Conservation (phyloP, 192 early-diverging fungal species). For the Coemansia sp. region DNA sequence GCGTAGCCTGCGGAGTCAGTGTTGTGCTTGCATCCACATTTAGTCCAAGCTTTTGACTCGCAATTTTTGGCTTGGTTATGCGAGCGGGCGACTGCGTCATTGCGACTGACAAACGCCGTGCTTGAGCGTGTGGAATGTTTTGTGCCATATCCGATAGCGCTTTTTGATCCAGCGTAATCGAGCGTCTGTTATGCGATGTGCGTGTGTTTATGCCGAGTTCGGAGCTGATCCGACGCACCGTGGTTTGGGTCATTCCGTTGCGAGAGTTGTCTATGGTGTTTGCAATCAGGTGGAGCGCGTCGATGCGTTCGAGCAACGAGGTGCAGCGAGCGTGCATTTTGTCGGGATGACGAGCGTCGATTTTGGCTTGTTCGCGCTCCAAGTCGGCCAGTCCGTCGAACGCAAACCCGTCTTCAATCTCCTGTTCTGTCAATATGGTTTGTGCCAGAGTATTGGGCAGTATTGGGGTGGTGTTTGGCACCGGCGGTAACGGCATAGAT, state of each 20-base stretch:
- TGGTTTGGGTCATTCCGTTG: conserved; percentile 31
- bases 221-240: conserved; percentile 46
- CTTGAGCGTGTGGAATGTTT: too few species aligned
- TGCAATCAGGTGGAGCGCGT: conserved; percentile 43
- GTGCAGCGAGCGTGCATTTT: conserved; percentile 20
- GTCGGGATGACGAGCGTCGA: neutral
- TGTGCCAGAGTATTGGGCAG: too few species aligned
- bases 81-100: too few species aligned
- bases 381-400: conserved; percentile 49
- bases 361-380: conserved; percentile 30
- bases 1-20: conserved; percentile 37
- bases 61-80: too few species aligned
- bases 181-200: too few species aligned
- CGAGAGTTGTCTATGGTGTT: conserved; percentile 54
- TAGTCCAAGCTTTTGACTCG: too few species aligned
- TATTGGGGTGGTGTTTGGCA: neutral
- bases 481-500: neutral
- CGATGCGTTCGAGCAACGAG: conserved; percentile 32
- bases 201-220: conserved; percentile 22
- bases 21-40: too few species aligned
- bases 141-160: too few species aligned
- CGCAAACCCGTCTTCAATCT: conserved; percentile 18
- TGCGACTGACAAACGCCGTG: too few species aligned
- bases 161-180: too few species aligned
- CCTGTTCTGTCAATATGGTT: too few species aligned